Conservation (phyloP, 305 asterid genomes). For the Fraxinus velutina region DNA sequence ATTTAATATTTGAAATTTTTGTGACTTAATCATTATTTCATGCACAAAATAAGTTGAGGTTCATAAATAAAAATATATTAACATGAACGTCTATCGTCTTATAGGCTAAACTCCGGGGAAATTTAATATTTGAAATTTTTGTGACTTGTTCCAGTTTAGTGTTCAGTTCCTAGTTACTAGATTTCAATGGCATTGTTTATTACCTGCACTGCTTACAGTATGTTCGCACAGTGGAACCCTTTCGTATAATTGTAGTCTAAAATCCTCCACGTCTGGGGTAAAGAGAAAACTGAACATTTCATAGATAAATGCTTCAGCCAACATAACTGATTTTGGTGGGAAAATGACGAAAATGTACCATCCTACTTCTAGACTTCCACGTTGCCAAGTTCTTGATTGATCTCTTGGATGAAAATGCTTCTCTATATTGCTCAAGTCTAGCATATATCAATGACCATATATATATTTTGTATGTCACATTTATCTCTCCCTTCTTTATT, state of each 20-base stretch:
- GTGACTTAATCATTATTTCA: neutral
- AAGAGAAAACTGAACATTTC: neutral
- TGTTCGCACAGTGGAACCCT: neutral
- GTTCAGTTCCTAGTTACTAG: constrained; percentile 11
- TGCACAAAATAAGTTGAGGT: constrained; percentile 15
- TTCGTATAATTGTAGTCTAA: neutral
- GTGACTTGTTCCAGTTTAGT: constrained; percentile 11
- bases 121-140: neutral
- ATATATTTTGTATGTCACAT: neutral
- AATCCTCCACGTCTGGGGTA: neutral
- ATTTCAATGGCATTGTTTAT: constrained; percentile 8
- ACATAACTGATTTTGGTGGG: neutral
- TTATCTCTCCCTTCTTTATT: neutral
- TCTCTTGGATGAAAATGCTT: neutral
- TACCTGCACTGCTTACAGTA: neutral
- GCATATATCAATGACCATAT: neutral
- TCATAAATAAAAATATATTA: neutral
- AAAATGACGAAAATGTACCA: neutral
- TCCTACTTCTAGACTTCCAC: neutral
- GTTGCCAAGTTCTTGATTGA: neutral
- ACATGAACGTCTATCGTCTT: neutral
- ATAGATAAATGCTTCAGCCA: neutral
- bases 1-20: neutral
- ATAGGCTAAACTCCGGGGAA: neutral
- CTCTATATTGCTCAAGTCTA: neutral